Conservation (phyloP, 2,329 filamentous ascomycete genomes). For the Cephalotrichum gorgonifer region DNA sequence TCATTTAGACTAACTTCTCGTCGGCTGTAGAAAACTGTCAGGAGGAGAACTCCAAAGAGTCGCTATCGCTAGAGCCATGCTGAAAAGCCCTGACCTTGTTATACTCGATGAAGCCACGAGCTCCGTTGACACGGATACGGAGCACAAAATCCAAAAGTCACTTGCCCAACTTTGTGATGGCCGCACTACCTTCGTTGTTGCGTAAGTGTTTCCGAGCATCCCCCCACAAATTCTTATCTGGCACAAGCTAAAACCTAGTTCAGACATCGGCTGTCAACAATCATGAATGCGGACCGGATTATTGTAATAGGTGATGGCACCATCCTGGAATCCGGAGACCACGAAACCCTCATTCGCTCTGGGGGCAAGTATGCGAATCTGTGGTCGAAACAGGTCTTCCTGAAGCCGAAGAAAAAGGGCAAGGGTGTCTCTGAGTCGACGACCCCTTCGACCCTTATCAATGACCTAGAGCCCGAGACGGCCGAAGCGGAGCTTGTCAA, state of each 20-base stretch:
- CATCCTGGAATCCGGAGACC: constrained; percentile 53
- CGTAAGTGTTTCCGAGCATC: constrained; percentile 28
- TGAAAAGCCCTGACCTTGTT: constrained; percentile 66
- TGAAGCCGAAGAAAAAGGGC: constrained; percentile 31
- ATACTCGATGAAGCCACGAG: constrained; percentile 73
- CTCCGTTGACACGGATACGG: constrained; percentile 61
- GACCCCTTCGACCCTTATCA: constrained; percentile 18
- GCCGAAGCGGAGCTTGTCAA: constrained; percentile 23
- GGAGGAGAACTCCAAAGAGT: constrained; percentile 58
- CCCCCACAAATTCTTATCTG: neutral
- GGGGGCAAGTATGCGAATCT: constrained; percentile 53
- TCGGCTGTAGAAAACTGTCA: constrained; percentile 43
- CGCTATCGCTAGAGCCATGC: constrained; percentile 59
- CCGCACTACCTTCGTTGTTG: constrained; percentile 58
- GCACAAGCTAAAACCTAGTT: neutral
- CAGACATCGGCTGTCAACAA: constrained; percentile 59
- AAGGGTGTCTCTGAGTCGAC: constrained; percentile 13
- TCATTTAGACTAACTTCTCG: neutral
- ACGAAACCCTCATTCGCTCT: constrained; percentile 45
- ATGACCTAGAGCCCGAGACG: constrained; percentile 25
- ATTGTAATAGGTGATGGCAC: constrained; percentile 54
- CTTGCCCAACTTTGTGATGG: constrained; percentile 46
- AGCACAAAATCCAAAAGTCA: constrained; percentile 55
- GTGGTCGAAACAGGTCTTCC: constrained; percentile 54
- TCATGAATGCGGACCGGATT: constrained; percentile 59